Evolutionary conservation across 345 rosid species (phyloP), one percentile per base, ranked within the genome.

Genomic region (Anastatica hierochuntica): DNA sequence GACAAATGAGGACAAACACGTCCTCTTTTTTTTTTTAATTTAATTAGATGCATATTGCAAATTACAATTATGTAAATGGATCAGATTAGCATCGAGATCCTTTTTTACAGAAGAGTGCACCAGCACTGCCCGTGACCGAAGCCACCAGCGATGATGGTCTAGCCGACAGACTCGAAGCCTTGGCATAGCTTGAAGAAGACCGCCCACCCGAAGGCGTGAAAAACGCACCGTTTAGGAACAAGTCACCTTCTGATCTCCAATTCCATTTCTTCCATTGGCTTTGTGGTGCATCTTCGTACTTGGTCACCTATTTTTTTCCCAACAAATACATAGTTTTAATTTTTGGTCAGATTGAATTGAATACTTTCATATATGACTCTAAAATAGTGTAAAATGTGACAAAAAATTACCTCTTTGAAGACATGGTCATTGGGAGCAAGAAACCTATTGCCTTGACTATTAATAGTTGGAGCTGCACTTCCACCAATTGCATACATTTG

Each of bases 401-500:
- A n/a, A n/a, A n/a, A 20, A 21, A 2, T 43, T 43, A 78, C 84
- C 75, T 79, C 85, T 68, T 79, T 79, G 54, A 38, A 62, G 63
- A 51, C 40, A 6, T 0, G n/a, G 18, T 67, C 62, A 18, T 73
- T 56, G 1, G 83, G 83, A 52, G 87, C 87, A 51, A 76, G 68
- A 67, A 73, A 80, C 59, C 81, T 76, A 53, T 80, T 80, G 43
- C 87, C 87, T 53, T 80, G 87, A 36, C 87, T 80, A 24, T 80
- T 80, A 14, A 80, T 80, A 21, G 87, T 80, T 9, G 87, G 87
- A 37, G 62, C 47, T 24, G 83, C 83, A 76, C 87, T 80, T 8
- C 87, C 87, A 14, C 87, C 87, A 58, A 80, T 74, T 20, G 87
- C 87, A 73, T 80, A 80, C 80, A 80, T 80, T 46, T 68, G 58